Base-by-base conservation (phyloP, 208 protist genomes). In the Leishmania gerbilli region DNA sequence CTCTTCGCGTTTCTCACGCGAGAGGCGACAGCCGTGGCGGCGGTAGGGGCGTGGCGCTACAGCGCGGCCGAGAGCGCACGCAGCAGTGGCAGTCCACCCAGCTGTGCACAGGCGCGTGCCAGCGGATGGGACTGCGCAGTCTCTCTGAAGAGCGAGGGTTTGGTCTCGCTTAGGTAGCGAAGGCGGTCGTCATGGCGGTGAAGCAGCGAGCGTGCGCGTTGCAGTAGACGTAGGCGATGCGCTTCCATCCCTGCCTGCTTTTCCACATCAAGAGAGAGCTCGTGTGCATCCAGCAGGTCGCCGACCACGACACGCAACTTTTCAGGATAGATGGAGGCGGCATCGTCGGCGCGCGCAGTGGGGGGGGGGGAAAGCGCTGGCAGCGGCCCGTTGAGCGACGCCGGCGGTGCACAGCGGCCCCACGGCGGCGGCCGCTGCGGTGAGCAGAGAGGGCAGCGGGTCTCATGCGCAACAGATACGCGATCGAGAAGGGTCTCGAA, bases 71-170 rank as follows among this genome's bases (percentile, higher is more conserved):
- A 68, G 56, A 83, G 74, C 51, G 37, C 65, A 42, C 74, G 80
- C 71, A 83, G 64, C 49, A 83, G 74, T 15, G 72, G 49, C 49
- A 83, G 71, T 31, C 79, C 79, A 31, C 79, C 79, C 19, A 83
- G 45, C 62, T 79, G 58, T 51, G 79, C 42, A 58, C 79, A 83
- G 49, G 47, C 64, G 47, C 58, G 49, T 34, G 47, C 74, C 53
- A 79, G n/a, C 51, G 74, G 74, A 69, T 83, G 80, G 17, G 51
- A 47, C 45, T 53, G 17, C 9, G 69, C 74, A 3, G 40, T 37
- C 24, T 47, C 75, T 21, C 42, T 51, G 37, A 74, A 58, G 27
- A 24, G 47, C 5, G 42, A 8, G 11, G 80, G 80, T 8, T 83
- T 79, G 5, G 80, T 83, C 15, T 79, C 74, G 13, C 65, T 19